These are phyloP conservation scores for Monosporascus sp. DNA, from an alignment of 2,329 filamentous ascomycete genomes.

Conservation along the genomic window DNA sequence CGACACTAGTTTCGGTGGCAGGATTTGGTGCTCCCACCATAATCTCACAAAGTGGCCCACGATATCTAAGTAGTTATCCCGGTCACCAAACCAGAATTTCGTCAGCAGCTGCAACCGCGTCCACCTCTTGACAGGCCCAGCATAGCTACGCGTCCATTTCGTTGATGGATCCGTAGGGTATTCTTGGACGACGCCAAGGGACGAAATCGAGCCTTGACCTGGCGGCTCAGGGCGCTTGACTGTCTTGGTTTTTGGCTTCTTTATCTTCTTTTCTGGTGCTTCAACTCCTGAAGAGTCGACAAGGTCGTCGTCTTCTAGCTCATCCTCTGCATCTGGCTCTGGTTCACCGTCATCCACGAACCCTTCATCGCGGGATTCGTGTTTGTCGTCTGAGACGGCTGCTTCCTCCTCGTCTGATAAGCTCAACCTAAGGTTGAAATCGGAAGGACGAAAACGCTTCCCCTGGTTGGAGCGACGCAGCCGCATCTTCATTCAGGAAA, in stretches of 20 bases:
- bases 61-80: constrained; percentile 13
- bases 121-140: constrained; percentile 27
- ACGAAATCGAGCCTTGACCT: constrained; percentile 4
- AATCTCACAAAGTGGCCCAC: constrained; percentile 19
- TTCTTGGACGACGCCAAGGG: constrained; percentile 18
- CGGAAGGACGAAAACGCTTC: constrained; percentile 19
- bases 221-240: constrained; percentile 11
- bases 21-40: constrained; percentile 23
- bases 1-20: constrained; percentile 22
- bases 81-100: constrained; percentile 25
- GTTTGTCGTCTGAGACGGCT: constrained; percentile 1
- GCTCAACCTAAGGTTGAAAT: constrained; percentile 10
- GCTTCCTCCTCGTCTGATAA: constrained; percentile 18
- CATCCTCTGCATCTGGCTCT: constrained; percentile 1
- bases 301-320: background rate
- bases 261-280: background rate
- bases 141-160: constrained; percentile 28
- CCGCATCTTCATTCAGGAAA: constrained; percentile 14
- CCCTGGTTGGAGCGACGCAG: constrained; percentile 24
- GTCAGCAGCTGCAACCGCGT: constrained; percentile 22
- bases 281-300: background rate
- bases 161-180: constrained; percentile 26
- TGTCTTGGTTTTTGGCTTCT: constrained; percentile 4
- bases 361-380: constrained; percentile 20
- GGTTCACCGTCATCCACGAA: constrained; percentile 12